Conservation (phyloP, 805 yeast genomes). For the Starmerella davenportii region DNA sequence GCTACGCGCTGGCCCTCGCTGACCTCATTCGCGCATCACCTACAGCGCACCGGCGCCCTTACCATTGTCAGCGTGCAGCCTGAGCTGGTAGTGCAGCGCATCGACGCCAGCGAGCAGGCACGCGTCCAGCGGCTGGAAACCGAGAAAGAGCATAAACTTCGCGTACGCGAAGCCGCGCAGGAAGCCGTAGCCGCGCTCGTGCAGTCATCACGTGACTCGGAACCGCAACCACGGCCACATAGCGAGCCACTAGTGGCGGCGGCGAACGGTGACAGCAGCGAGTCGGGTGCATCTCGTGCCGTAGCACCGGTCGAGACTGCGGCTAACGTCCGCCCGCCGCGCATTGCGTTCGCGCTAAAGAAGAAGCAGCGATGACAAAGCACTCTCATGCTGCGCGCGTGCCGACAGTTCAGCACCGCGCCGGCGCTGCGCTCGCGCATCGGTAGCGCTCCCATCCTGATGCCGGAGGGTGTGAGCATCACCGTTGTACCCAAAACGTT, state of each 20-base stretch:
- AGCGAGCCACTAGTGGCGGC: neutral
- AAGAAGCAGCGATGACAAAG: no score
- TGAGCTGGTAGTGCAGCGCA: neutral
- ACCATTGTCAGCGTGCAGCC: neutral
- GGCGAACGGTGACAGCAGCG: neutral
- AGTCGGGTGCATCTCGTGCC: no score
- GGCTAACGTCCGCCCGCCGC: no score
- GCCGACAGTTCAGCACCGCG: conserved; percentile 10
- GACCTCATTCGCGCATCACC: conserved; percentile 44
- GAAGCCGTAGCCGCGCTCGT: neutral
- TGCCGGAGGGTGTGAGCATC: conserved; percentile 44
- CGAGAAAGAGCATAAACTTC: neutral
- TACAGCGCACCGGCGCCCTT: conserved; percentile 27
- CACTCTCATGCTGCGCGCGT: neutral
- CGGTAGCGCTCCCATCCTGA: conserved; percentile 59
- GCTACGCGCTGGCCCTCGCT: conserved; percentile 67
- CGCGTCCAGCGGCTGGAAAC: neutral
- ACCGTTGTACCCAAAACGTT: conserved; percentile 19
- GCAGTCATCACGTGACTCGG: neutral
- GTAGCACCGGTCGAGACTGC: no score
- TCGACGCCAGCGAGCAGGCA: neutral
- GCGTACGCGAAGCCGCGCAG: neutral
- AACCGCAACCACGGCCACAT: neutral
- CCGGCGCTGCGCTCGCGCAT: conserved; percentile 27
- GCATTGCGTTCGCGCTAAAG: no score